phyloP scores from a whole-genome alignment of 257 asterid genomes.

The Euphrasia confusa region DNA sequence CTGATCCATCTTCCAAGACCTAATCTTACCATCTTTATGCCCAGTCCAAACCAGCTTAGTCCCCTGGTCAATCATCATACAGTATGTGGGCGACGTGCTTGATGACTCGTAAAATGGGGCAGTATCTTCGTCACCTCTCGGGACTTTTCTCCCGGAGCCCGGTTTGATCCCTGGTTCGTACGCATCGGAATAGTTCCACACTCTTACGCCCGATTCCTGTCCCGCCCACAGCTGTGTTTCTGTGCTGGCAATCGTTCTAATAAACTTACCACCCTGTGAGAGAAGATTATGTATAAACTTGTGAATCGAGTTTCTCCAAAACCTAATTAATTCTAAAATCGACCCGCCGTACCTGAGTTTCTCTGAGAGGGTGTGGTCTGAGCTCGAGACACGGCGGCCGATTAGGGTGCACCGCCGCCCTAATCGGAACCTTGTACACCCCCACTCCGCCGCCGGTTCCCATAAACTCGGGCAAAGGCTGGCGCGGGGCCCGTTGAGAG shows the following conservation, averaged over 20 bases:
- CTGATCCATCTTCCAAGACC: slow-evolving; percentile 82
- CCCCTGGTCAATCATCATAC: slow-evolving; percentile 68
- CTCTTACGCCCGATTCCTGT: slow-evolving; percentile 76
- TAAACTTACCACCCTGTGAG: slow-evolving; percentile 50
- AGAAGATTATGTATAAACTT: not conserved
- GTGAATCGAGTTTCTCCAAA: too few species aligned
- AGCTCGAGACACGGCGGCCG: slow-evolving; percentile 64
- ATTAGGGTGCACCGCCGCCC: slow-evolving; percentile 55
- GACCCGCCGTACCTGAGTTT: slow-evolving; percentile 70
- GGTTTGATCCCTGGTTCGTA: slow-evolving; percentile 42
- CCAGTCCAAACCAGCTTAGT: slow-evolving; percentile 80
- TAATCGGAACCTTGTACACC: slow-evolving; percentile 44
- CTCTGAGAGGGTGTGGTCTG: slow-evolving; percentile 69
- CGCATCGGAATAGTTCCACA: slow-evolving; percentile 74
- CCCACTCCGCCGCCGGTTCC: slow-evolving; percentile 59
- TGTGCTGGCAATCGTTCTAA: slow-evolving; percentile 70
- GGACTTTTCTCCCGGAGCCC: slow-evolving; percentile 43
- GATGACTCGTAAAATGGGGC: slow-evolving; percentile 71
- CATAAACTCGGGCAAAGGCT: slow-evolving; percentile 49
- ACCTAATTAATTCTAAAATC: too few species aligned
- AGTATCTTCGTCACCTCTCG: slow-evolving; percentile 85
- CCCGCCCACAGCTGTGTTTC: slow-evolving; percentile 84
- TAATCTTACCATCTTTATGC: slow-evolving; percentile 76
- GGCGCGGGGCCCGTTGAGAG: not conserved
- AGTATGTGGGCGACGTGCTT: slow-evolving; percentile 47